Evolutionary conservation across 257 asterid species (phyloP).

Genomic region (Solanum commersonii): DNA sequence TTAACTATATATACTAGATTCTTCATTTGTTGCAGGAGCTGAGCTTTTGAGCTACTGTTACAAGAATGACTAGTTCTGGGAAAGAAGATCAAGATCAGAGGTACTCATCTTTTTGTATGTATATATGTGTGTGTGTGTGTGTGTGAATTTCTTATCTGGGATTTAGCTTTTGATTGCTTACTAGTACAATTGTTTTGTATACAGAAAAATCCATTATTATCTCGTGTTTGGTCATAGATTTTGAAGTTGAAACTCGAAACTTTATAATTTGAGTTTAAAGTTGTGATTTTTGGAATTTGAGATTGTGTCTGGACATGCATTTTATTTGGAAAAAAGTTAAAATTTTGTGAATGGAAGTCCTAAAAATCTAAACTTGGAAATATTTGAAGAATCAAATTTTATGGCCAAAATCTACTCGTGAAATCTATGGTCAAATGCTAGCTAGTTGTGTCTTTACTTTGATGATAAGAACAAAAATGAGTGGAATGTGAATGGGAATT

Average conservation of each 20-base stretch:
- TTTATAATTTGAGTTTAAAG: not conserved
- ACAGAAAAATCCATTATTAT: not conserved
- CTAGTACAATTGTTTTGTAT: not conserved
- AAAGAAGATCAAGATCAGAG: conserved; percentile 58
- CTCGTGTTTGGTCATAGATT: not conserved
- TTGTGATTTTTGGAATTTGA: not conserved
- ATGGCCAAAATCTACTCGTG: not conserved
- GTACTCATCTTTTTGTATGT: conserved; percentile 11
- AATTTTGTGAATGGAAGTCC: not conserved
- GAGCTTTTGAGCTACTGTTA: conserved; percentile 6
- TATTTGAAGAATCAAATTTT: not conserved
- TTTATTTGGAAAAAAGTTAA: not conserved
- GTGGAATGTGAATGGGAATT: not conserved
- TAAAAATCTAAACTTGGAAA: not conserved
- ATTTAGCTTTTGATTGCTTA: not conserved
- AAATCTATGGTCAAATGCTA: not conserved
- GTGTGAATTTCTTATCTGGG: not conserved
- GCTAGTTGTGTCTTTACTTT: not conserved
- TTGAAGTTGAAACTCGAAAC: not conserved
- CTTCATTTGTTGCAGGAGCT: conserved; percentile 17
- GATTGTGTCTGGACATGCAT: not conserved
- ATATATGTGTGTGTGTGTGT: not conserved
- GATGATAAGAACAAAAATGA: not conserved
- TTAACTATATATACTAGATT: not conserved
- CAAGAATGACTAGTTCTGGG: conserved; percentile 36